A percentile compares a stretch with the other conserved stretches of the same genome.
These are phyloP conservation scores for Aureobasidium namibiae DNA, from an alignment of 2,329 filamentous ascomycete genomes.

Conservation along the genomic window DNA sequence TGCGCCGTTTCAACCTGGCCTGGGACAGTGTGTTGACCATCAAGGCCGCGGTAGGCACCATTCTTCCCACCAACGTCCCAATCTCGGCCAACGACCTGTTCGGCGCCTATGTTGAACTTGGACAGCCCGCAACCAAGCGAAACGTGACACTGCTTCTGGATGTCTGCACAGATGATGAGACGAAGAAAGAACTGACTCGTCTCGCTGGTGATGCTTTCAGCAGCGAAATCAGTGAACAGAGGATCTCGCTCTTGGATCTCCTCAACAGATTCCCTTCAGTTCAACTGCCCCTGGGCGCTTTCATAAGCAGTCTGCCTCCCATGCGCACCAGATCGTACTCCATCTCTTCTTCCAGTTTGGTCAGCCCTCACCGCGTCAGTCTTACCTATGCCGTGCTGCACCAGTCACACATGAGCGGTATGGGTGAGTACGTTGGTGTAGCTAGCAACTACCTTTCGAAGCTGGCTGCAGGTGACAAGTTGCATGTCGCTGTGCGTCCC, in stretches of 20 bases:
- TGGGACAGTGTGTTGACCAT: slow-evolving; percentile 51
- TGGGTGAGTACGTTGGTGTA: slow-evolving; percentile 34
- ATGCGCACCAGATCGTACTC: slow-evolving; percentile 48
- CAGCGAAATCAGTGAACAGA: slow-evolving; percentile 29
- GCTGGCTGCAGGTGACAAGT: slow-evolving; percentile 32
- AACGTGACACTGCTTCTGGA: slow-evolving; percentile 44
- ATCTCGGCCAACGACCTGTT: slow-evolving; percentile 58
- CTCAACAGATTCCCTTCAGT: slow-evolving; percentile 56
- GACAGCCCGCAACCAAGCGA: slow-evolving; percentile 63
- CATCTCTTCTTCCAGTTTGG: slow-evolving; percentile 27
- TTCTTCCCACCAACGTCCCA: slow-evolving; percentile 53
- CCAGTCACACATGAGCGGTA: slow-evolving; percentile 18
- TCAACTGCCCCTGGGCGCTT: slow-evolving; percentile 55
- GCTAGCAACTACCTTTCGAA: slow-evolving; percentile 35
- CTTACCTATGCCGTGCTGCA: slow-evolving; percentile 57
- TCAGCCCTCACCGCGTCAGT: slow-evolving; percentile 24
- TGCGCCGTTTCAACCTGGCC: slow-evolving; percentile 56
- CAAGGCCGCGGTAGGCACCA: slow-evolving; percentile 51
- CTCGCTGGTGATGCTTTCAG: slow-evolving; percentile 36
- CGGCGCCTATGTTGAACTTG: slow-evolving; percentile 63
- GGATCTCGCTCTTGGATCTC: slow-evolving; percentile 57
- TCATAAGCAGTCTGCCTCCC: slow-evolving; percentile 63
- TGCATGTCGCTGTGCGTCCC: slow-evolving; percentile 35
- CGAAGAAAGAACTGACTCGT: slow-evolving; percentile 41
- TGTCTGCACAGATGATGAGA: slow-evolving; percentile 40